These are phyloP conservation scores for Luffa aegyptiaca DNA, from an alignment of 306 rosid genomes.

Conservation along the genomic window DNA sequence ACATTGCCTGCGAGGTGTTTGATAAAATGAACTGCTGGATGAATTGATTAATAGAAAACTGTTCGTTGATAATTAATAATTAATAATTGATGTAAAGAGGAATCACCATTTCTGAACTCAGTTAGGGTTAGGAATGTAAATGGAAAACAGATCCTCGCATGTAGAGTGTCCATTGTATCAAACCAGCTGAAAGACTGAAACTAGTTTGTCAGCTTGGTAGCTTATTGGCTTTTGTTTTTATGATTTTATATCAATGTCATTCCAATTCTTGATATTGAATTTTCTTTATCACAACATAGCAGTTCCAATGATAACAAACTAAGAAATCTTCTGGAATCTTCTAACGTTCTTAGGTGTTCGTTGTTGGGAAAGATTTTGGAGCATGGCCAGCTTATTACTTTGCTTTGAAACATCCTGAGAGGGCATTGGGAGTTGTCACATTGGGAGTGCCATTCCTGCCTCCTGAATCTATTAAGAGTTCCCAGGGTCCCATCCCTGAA, in stretches of 20 bases:
- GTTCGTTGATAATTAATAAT: no score
- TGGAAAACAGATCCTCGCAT: no score
- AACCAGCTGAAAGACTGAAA: not conserved
- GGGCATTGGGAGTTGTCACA: conserved; percentile 55
- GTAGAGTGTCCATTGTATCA: not conserved
- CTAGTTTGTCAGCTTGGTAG: no score
- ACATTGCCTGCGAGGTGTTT: not conserved
- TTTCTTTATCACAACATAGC: not conserved
- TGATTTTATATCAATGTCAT: not conserved
- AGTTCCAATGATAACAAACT: not conserved
- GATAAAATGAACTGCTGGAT: not conserved
- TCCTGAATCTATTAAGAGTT: conserved; percentile 19
- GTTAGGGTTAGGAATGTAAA: no score
- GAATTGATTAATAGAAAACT: not conserved
- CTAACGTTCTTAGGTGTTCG: conserved; percentile 26
- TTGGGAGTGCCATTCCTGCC: conserved; percentile 56
- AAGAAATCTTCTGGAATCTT: not conserved
- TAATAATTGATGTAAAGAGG: not conserved
- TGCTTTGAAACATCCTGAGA: conserved; percentile 48
- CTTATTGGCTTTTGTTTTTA: not conserved
- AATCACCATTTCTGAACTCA: not conserved
- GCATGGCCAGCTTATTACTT: conserved; percentile 32
- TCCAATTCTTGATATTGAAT: not conserved
- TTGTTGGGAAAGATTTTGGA: conserved; percentile 75
- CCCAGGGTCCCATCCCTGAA: conserved; percentile 29